Evolutionary conservation across 352 stramenopile species (phyloP), one percentile per base, ranked within the genome.

Genomic region (Phytopythium delawarense): DNA sequence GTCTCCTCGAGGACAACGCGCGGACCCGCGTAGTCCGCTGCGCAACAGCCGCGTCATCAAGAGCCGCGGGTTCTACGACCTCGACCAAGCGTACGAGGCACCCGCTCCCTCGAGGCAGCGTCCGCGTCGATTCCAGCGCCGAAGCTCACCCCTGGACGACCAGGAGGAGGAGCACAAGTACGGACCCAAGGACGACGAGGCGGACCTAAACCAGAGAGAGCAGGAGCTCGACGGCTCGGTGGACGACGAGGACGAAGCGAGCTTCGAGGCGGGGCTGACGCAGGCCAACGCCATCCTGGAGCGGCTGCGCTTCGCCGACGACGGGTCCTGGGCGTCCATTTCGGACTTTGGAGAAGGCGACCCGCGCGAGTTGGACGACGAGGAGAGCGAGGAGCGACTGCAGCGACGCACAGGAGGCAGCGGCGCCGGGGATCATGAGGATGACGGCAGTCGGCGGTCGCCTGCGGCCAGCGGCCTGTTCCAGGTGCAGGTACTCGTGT

Each of bases 21-120:
- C 23, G 58, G 64, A 63, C 16, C 64, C 53, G 68, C 18, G 57
- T 8, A 66, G 68, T 62, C 37, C 68, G 52, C 35, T 92, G 20
- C 77, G 75, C 56, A 80, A 53, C 54, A 91, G 79, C 46, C 83
- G 83, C 11, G 76, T 89, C 20, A 92, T 92, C 62, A 87, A 87
- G 63, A 92, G 83, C 61, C 74, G 83, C 34, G 83, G 83, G 0
- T 92, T 89, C 52, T 92, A 92, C 57, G 74, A 88, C 58, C 67
- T 91, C 28, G 74, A 85, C 7, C 57, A 72, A 20, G 70, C 71
- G 34, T 21, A 62, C 8, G 69, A 66, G 28, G 59, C 42, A 13
- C 59, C 65, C 23, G 56, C 50, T 34, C 11, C 32, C 4, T 57
- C 51, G n/a, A 37, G 48, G n/a, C 12, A 16, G 48, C 48, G 13